phyloP scores from a whole-genome alignment of 2,329 filamentous ascomycete species.

The Cladorrhinum sp. region DNA sequence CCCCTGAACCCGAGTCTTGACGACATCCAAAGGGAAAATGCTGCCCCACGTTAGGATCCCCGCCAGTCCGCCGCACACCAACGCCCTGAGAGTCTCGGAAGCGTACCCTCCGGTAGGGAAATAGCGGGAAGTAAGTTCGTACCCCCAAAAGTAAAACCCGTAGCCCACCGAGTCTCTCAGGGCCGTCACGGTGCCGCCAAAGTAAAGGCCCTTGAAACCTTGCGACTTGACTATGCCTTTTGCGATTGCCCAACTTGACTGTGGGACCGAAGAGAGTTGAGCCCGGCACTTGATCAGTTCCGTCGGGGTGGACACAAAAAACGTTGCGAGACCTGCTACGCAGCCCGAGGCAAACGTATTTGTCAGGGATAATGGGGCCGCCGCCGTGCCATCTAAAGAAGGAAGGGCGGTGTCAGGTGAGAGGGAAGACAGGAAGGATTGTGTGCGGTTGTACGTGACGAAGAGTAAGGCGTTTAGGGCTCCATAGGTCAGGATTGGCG shows the following conservation, averaged over 20 bases:
- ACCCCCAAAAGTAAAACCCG: conserved; percentile 95
- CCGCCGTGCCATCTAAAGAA: conserved; percentile 21
- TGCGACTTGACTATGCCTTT: conserved; percentile 55
- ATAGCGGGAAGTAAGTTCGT: conserved; percentile 58
- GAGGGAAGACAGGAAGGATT: conserved; percentile 43
- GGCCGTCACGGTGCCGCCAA: conserved; percentile 77
- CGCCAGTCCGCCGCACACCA: conserved; percentile 83
- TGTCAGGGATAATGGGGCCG: conserved; percentile 40
- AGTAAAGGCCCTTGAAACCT: conserved; percentile 71
- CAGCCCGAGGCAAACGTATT: conserved; percentile 79
- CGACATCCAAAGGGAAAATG: conserved; percentile 85
- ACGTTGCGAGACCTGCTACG: conserved; percentile 78
- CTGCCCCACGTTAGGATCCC: conserved; percentile 86
- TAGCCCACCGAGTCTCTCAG: conserved; percentile 88
- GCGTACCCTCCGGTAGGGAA: conserved; percentile 28
- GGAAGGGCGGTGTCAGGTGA: conserved; percentile 43
- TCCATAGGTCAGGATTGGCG: conserved; percentile 85
- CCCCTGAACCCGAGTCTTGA: conserved; percentile 90
- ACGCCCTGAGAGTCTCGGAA: conserved; percentile 58
- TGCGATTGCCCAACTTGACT: conserved; percentile 62
- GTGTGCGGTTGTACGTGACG: conserved; percentile 83
- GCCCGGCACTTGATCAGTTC: conserved; percentile 89
- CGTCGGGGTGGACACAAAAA: conserved; percentile 81
- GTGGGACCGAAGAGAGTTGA: conserved; percentile 63
- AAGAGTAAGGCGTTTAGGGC: conserved; percentile 89